Evolutionary conservation across 306 rosid species (phyloP), one percentile per base, ranked within the genome.

Genomic region (Ceratonia siliqua): DNA sequence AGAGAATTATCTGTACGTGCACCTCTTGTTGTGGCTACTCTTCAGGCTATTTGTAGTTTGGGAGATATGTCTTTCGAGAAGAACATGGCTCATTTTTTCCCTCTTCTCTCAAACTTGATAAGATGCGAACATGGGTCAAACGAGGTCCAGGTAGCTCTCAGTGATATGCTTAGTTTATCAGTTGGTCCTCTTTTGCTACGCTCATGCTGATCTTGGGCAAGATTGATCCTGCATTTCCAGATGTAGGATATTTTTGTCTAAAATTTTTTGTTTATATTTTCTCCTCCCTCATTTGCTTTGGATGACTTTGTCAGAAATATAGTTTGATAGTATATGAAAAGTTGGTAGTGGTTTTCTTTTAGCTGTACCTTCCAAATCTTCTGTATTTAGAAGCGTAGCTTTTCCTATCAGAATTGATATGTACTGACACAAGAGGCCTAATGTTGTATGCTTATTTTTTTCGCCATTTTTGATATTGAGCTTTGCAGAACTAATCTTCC

Each of bases 81-180:
- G 78, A 85, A 89, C 84, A 82, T 95, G 85, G 70, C 83, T 73
- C 80, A 73, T 25, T 90, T 95, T 82, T 95, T 95, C 79, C 99
- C 99, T 28, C 80, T 92, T 9, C 85, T 95, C 70, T 83, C 97
- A 32, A 85, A 81, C 86, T 85, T 95, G 92, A 85, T 90, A 63
- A 81, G 98, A 59, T 92, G 99, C 66, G 98, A 95, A 70, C 98
- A 95, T 61, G 99, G 99, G 24, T 90, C 99, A n/a, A 84, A 81
- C 35, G 99, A 92, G 57, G 90, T 95, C 68, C 98, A 95, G 86
- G 74, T 74, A 22, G 97, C 98, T 65, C 96, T 95, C 58, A 85
- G 92, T 56, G 97, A 92, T 58, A 95, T 95, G 96, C 94, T 92
- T 73, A 82, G 87, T 82, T 86, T 86, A 58, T 81, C 98, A 1